Percentiles rank a stretch among this genome's conserved stretches.
phyloP scores from a whole-genome alignment of 768 basidiomycete genomes.

The Cantharellus anzutake region DNA sequence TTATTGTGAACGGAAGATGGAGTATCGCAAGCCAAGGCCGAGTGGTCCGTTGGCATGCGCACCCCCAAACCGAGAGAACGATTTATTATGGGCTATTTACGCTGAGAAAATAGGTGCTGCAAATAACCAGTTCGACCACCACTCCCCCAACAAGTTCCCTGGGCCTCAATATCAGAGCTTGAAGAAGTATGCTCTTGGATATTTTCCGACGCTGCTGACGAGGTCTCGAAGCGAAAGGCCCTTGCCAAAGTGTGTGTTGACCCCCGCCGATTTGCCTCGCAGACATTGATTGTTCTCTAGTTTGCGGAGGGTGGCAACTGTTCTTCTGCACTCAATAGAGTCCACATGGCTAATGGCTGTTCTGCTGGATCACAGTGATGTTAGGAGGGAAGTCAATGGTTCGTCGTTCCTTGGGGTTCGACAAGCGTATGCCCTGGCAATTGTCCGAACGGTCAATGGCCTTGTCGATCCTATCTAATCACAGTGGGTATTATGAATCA shows the following conservation, averaged over 20 bases:
- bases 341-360: conserved; percentile 44
- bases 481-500: no score
- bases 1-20: conserved; percentile 42
- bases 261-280: neutral
- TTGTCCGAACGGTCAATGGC: conserved; percentile 84
- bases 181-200: conserved; percentile 64
- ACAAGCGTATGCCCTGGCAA: conserved; percentile 59
- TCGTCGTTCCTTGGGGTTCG: conserved; percentile 34
- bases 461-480: conserved; percentile 89
- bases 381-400: conserved; percentile 9
- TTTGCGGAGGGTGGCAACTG: conserved; percentile 59
- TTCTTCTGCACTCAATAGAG: conserved; percentile 69
- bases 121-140: no score
- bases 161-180: conserved; percentile 48
- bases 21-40: conserved; percentile 43
- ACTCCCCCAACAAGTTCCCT: conserved; percentile 65
- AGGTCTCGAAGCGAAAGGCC: conserved; percentile 35
- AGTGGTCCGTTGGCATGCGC: no score
- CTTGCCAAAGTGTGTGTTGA: conserved; percentile 39
- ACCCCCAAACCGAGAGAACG: no score
- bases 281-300: conserved; percentile 39
- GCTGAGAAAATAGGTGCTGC: no score
- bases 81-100: no score
- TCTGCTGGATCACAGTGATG: conserved; percentile 29
- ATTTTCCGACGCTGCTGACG: conserved; percentile 41